phyloP scores from a whole-genome alignment of 2,329 filamentous ascomycete genomes.

The Leptographium galeiforme region DNA sequence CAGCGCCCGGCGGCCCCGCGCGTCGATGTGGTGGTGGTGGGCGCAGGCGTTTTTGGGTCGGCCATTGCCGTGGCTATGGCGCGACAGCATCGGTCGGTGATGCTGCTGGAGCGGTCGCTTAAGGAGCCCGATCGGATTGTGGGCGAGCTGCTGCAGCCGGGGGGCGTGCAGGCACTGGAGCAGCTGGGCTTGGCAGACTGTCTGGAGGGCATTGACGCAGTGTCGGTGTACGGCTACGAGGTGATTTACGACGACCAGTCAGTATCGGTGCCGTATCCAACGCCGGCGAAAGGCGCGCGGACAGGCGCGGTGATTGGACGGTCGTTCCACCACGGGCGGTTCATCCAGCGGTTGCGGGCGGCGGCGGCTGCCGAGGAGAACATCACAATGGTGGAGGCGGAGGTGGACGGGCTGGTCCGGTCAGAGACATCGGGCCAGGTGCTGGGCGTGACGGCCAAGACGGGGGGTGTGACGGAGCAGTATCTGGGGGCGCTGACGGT shows the following conservation, averaged over 20 bases:
- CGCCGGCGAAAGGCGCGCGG: slow-evolving; percentile 10
- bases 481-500: slow-evolving; percentile 87
- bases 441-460: slow-evolving; percentile 68
- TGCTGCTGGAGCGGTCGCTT: slow-evolving; percentile 77
- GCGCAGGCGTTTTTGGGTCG: slow-evolving; percentile 81
- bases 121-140: slow-evolving; percentile 93
- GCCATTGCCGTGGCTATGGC: slow-evolving; percentile 74
- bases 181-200: slow-evolving; percentile 71
- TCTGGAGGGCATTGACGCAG: slow-evolving; percentile 77
- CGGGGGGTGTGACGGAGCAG: slow-evolving; percentile 51
- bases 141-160: slow-evolving; percentile 87
- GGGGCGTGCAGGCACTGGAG: slow-evolving; percentile 68
- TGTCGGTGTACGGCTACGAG: slow-evolving; percentile 74
- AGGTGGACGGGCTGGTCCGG: slow-evolving; percentile 62
- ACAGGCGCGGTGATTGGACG: slow-evolving; percentile 41
- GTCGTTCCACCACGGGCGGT: slow-evolving; percentile 87
- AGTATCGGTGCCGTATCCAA: slow-evolving; percentile 68
- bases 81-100: slow-evolving; percentile 78
- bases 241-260: slow-evolving; percentile 67
- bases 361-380: slow-evolving; percentile 65
- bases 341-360: slow-evolving; percentile 68
- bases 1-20: slow-evolving; percentile 44
- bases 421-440: slow-evolving; percentile 54
- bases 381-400: slow-evolving; percentile 83
- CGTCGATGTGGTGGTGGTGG: slow-evolving; percentile 80